A percentile compares a stretch with the other conserved stretches of the same genome.
phyloP scores from a whole-genome alignment of 192 early-diverging fungal species.

The Pecoramyces ruminantium region DNA sequence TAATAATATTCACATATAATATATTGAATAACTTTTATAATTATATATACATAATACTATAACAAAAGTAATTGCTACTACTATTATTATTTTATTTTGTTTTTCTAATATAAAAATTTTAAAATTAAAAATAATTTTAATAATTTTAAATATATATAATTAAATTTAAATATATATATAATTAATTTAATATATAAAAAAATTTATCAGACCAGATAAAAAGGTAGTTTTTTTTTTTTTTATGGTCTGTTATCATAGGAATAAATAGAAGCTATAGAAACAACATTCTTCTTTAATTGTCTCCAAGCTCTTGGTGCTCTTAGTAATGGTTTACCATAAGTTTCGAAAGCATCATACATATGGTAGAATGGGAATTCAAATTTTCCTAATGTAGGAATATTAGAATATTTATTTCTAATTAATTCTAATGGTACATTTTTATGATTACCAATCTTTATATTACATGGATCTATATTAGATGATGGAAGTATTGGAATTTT shows the following conservation, averaged over 20 bases:
- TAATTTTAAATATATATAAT: too few species aligned
- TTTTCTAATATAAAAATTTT: too few species aligned
- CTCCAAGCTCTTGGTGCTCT: not conserved
- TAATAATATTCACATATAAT: too few species aligned
- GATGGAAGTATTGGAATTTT: not conserved
- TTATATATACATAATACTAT: too few species aligned
- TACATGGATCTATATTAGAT: not conserved
- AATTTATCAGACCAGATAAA: too few species aligned
- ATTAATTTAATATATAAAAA: too few species aligned
- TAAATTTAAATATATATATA: too few species aligned
- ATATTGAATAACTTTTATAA: too few species aligned
- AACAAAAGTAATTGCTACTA: too few species aligned
- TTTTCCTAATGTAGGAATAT: not conserved
- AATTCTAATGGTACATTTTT: not conserved
- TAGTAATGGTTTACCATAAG: not conserved
- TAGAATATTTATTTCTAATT: not conserved
- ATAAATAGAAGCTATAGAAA: not conserved
- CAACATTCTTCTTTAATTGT: not conserved
- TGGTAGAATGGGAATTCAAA: not conserved
- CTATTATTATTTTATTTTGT: too few species aligned
- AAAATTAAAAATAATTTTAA: too few species aligned
- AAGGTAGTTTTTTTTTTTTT: not conserved
- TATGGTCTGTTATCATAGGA: not conserved
- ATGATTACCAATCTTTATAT: not conserved
- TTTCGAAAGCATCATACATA: not conserved